Conservation (phyloP, 1,139 yeast genomes). For the Protomyces inouyei region DNA sequence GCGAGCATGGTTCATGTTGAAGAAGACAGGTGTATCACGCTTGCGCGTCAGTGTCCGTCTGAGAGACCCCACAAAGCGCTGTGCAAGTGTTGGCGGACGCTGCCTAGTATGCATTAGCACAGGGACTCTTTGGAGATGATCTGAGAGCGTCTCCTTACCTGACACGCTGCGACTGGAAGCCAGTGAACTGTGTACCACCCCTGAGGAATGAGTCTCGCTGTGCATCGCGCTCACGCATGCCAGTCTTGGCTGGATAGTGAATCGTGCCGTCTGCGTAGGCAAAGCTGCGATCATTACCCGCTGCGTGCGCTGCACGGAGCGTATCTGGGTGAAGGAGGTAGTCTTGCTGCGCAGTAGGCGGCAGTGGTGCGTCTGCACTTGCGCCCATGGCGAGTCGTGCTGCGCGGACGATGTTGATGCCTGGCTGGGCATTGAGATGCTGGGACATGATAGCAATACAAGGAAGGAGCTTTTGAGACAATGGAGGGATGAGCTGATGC, state of each 20-base stretch:
- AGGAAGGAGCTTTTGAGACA: neutral
- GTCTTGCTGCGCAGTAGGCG: neutral
- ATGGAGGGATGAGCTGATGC: neutral
- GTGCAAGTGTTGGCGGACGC: neutral
- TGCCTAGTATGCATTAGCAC: neutral
- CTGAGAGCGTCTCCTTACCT: neutral
- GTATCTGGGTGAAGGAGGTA: neutral
- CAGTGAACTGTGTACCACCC: constrained; percentile 14
- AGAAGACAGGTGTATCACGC: neutral
- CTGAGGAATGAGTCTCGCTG: constrained; percentile 22
- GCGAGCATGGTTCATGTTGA: neutral
- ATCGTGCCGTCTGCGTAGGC: neutral
- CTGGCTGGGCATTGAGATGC: constrained; percentile 7
- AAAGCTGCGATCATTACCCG: neutral
- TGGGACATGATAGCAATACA: neutral
- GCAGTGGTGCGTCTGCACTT: neutral
- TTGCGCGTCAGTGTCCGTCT: neutral
- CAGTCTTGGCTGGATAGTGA: constrained; percentile 1
- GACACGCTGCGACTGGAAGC: neutral
- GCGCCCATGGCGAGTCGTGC: constrained; percentile 21
- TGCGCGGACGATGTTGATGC: constrained; percentile 12
- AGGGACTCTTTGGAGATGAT: neutral
- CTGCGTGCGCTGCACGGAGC: neutral
- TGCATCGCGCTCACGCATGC: constrained; percentile 9
- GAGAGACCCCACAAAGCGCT: neutral